Percentiles rank a stretch among this genome's conserved stretches.
Evolutionary conservation across 805 yeast genomes (phyloP).

Genomic region (Wickerhamomyces queroliae): DNA sequence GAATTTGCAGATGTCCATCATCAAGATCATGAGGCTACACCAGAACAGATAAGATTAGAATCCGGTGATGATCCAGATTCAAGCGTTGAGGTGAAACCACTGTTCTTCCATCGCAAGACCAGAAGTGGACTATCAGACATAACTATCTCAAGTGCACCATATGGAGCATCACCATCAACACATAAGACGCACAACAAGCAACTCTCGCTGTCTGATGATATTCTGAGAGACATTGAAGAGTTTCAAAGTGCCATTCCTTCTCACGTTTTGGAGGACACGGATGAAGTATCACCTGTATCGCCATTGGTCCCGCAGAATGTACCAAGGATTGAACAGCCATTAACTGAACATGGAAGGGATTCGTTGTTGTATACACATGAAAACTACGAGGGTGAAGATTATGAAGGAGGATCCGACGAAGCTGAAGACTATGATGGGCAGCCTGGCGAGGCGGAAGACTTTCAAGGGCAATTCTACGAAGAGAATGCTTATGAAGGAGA

Average conservation of each 20-base stretch:
- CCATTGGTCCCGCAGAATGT: constrained; percentile 8
- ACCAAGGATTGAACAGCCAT: no score
- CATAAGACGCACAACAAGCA: constrained; percentile 14
- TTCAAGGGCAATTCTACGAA: not conserved
- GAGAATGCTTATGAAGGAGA: not conserved
- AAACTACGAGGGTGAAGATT: not conserved
- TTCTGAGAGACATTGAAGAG: constrained; percentile 21
- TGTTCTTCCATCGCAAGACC: constrained; percentile 18
- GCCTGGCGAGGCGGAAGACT: not conserved
- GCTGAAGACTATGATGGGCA: no score
- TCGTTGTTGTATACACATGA: no score
- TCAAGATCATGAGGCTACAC: not conserved
- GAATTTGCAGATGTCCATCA: no score
- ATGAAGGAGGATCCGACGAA: not conserved
- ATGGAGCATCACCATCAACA: not conserved
- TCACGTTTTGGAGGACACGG: constrained; percentile 5
- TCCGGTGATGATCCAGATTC: constrained; percentile 3
- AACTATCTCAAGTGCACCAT: constrained; percentile 2
- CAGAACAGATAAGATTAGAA: not conserved
- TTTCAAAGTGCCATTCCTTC: constrained; percentile 12
- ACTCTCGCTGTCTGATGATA: constrained; percentile 22
- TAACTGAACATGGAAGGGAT: no score
- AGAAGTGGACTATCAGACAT: constrained; percentile 11
- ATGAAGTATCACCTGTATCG: constrained; percentile 16
- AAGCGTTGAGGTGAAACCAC: constrained; percentile 14